Evolutionary conservation across 805 yeast genomes (phyloP).

Genomic region (Starmerella stellata): DNA sequence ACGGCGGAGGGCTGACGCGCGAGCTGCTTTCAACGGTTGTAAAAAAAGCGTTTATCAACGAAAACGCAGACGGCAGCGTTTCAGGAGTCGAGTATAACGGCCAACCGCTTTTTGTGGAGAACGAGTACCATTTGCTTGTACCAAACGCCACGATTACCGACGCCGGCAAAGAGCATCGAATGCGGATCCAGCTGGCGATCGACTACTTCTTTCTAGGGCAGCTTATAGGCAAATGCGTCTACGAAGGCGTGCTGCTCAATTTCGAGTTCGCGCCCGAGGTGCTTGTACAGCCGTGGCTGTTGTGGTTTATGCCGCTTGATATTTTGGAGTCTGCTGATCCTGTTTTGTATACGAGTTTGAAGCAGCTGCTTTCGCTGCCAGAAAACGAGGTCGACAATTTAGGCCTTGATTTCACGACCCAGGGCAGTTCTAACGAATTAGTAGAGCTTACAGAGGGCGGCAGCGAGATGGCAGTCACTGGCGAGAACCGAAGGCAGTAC

Average conservation of each 20-base stretch:
- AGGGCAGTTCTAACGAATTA: slow-evolving; percentile 23
- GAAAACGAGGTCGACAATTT: slow-evolving; percentile 36
- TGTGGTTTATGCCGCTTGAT: slow-evolving; percentile 42
- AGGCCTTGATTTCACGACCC: slow-evolving; percentile 48
- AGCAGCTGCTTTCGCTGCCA: slow-evolving; percentile 39
- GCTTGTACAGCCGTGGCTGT: slow-evolving; percentile 38
- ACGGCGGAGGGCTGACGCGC: slow-evolving; percentile 92
- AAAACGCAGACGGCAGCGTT: background rate
- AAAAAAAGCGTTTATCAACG: slow-evolving; percentile 28
- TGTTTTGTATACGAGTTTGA: slow-evolving; percentile 45
- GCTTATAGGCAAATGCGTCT: slow-evolving; percentile 74
- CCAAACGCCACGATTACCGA: slow-evolving; percentile 38
- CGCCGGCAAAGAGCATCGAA: slow-evolving; percentile 9
- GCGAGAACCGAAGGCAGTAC: slow-evolving; percentile 48
- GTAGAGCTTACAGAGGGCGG: slow-evolving; percentile 52
- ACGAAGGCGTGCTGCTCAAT: slow-evolving; percentile 66
- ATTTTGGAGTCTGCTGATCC: slow-evolving; percentile 58
- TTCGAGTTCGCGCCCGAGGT: slow-evolving; percentile 75
- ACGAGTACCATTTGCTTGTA: slow-evolving; percentile 42
- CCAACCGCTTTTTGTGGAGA: slow-evolving; percentile 28
- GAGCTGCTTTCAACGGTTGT: slow-evolving; percentile 66
- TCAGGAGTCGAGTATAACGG: background rate
- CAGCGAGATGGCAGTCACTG: slow-evolving; percentile 34
- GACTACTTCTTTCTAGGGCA: slow-evolving; percentile 51
- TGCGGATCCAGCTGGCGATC: slow-evolving; percentile 4